Evolutionary conservation across 306 rosid species (phyloP).

Genomic region (Lotus japonicus): DNA sequence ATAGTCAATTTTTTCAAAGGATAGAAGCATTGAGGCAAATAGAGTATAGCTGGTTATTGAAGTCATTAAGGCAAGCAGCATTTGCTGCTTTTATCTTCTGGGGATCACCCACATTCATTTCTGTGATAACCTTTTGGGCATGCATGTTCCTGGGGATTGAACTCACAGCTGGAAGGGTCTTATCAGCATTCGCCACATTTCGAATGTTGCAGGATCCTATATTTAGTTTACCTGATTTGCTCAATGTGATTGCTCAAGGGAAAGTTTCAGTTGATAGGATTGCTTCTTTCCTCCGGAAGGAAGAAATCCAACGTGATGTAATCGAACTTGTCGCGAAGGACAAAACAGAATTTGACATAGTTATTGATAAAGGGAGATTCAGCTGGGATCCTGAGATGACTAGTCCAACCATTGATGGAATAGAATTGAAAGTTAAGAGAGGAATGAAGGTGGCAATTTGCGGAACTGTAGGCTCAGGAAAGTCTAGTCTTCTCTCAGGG

Average conservation of each 20-base stretch:
- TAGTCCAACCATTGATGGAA: constrained; percentile 53
- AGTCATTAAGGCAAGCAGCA: constrained; percentile 54
- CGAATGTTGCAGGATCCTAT: constrained; percentile 91
- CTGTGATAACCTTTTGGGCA: constrained; percentile 69
- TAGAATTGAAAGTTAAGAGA: constrained; percentile 65
- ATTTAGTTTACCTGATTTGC: constrained; percentile 80
- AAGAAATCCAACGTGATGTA: constrained; percentile 70
- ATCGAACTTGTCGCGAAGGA: constrained; percentile 54
- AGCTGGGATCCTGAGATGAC: constrained; percentile 70
- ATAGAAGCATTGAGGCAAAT: constrained; percentile 50
- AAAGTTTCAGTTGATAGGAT: constrained; percentile 85
- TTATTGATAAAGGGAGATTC: constrained; percentile 67
- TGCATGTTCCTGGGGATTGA: constrained; percentile 81
- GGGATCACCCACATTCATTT: constrained; percentile 87
- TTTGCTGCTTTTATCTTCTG: constrained; percentile 66
- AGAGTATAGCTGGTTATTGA: constrained; percentile 65
- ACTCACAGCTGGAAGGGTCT: constrained; percentile 80
- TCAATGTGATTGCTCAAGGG: constrained; percentile 79
- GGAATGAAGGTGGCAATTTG: constrained; percentile 97
- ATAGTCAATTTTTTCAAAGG: constrained; percentile 54
- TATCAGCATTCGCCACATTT: constrained; percentile 86
- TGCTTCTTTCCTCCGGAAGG: constrained; percentile 60
- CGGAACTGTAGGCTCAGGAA: constrained; percentile 91
- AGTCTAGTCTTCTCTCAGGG: constrained; percentile 72
- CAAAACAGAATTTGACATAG: constrained; percentile 52